A percentile compares a stretch with the other conserved stretches of the same genome.
These are phyloP conservation scores for Rhodotorula sp. DNA, from an alignment of 1,284 basidiomycete genomes.

Conservation along the genomic window DNA sequence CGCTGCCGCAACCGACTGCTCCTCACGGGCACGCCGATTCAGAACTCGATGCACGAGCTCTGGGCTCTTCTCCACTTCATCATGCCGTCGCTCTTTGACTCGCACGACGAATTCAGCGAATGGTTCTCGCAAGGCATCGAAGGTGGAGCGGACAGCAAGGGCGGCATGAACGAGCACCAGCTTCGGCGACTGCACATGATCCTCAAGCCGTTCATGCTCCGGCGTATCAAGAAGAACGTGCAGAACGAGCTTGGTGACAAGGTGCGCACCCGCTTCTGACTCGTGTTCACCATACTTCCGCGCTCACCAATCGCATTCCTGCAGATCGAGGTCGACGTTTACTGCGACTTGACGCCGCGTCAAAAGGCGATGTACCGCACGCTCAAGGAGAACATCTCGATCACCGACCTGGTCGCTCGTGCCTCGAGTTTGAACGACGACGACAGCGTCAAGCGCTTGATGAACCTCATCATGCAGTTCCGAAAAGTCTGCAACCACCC, in stretches of 20 bases:
- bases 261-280: slow-evolving; percentile 53
- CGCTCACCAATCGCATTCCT: slow-evolving; percentile 1
- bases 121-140: slow-evolving; percentile 99
- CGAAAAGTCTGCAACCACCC: slow-evolving; percentile 99
- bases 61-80: slow-evolving; percentile 99
- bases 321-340: slow-evolving; percentile 94
- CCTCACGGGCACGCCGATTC: slow-evolving; percentile 96
- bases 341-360: slow-evolving; percentile 88
- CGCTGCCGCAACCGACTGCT: slow-evolving; percentile 94
- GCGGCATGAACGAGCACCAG: slow-evolving; percentile 91
- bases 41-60: slow-evolving; percentile 99
- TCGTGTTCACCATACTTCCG: slow-evolving; percentile 7
- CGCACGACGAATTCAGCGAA: slow-evolving; percentile 98
- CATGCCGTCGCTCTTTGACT: slow-evolving; percentile 99
- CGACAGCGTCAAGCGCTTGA: slow-evolving; percentile 85
- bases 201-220: slow-evolving; percentile 97
- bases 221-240: slow-evolving; percentile 95
- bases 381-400: slow-evolving; percentile 86
- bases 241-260: slow-evolving; percentile 99
- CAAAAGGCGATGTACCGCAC: slow-evolving; percentile 91
- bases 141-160: slow-evolving; percentile 80
- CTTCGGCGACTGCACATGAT: slow-evolving; percentile 97
- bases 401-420: slow-evolving; percentile 89
- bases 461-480: slow-evolving; percentile 99
- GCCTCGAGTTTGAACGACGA: slow-evolving; percentile 79